Evolutionary conservation across 2,329 filamentous ascomycete species (phyloP).

Genomic region (Beauveria pseudobassiana): DNA sequence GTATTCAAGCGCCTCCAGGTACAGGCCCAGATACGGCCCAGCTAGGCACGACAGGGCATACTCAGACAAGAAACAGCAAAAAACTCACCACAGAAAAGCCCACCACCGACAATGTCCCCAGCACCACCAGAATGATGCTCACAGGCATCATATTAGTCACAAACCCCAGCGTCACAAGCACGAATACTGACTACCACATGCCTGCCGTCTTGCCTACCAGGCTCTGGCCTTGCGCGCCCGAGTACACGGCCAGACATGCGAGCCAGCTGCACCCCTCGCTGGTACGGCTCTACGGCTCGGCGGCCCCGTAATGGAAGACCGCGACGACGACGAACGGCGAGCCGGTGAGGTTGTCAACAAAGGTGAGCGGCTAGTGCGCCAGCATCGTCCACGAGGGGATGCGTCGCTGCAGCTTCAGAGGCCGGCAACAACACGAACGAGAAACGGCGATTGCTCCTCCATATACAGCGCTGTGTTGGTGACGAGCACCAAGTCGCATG

Average conservation of each 20-base stretch:
- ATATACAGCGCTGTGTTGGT: constrained; percentile 36
- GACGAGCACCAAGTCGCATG: constrained; percentile 36
- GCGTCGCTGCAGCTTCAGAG: constrained; percentile 19
- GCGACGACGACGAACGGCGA: constrained; percentile 36
- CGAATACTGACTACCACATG: constrained; percentile 47
- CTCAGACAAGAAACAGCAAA: not conserved
- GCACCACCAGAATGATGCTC: constrained; percentile 38
- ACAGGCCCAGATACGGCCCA: not conserved
- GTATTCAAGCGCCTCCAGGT: not conserved
- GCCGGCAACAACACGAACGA: constrained; percentile 36
- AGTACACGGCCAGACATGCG: constrained; percentile 42
- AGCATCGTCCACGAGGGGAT: constrained; percentile 13
- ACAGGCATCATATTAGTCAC: constrained; percentile 51
- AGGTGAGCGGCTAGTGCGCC: constrained; percentile 32
- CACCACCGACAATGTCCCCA: constrained; percentile 45
- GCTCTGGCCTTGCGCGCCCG: constrained; percentile 38
- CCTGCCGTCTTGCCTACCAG: constrained; percentile 42
- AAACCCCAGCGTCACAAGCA: constrained; percentile 41
- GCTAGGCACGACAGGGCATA: not conserved
- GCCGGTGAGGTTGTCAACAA: constrained; percentile 38
- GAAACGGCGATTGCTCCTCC: constrained; percentile 37
- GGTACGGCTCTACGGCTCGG: constrained; percentile 18
- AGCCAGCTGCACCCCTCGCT: constrained; percentile 43
- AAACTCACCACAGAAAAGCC: constrained; percentile 26
- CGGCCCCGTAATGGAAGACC: constrained; percentile 38